Percentiles rank a stretch among this genome's conserved stretches.
Evolutionary conservation across 805 yeast genomes (phyloP).

Genomic region (Lachancea thermotolerans): DNA sequence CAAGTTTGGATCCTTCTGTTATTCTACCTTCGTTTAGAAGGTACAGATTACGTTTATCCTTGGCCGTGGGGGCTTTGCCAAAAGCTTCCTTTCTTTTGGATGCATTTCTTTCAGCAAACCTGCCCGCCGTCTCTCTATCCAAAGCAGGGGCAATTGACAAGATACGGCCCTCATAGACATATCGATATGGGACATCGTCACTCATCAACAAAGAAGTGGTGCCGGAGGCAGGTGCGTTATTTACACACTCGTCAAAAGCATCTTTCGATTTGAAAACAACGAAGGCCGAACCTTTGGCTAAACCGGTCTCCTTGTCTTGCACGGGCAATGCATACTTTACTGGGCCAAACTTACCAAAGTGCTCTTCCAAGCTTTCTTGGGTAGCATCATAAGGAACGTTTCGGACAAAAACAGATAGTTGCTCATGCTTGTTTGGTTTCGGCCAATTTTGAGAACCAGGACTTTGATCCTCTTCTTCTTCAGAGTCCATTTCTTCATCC

Average conservation of each 20-base stretch:
- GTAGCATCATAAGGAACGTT: constrained; percentile 95
- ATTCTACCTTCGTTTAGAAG: constrained; percentile 92
- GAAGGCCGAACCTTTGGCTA: constrained; percentile 92
- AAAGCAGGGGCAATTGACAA: constrained; percentile 79
- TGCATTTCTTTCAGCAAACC: constrained; percentile 66
- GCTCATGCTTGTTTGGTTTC: constrained; percentile 56
- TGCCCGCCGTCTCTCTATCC: constrained; percentile 74
- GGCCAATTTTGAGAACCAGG: constrained; percentile 33
- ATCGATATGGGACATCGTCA: constrained; percentile 84
- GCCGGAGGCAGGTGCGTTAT: constrained; percentile 70
- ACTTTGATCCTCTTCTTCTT: constrained; percentile 25
- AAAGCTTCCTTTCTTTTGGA: constrained; percentile 63
- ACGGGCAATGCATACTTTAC: constrained; percentile 93
- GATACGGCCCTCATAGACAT: constrained; percentile 89
- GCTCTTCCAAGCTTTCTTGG: constrained; percentile 65
- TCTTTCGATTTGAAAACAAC: constrained; percentile 69
- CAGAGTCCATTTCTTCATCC: constrained; percentile 26
- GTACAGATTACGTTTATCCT: constrained; percentile 79
- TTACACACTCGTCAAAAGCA: constrained; percentile 61
- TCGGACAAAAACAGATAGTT: constrained; percentile 74
- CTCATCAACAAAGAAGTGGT: constrained; percentile 66
- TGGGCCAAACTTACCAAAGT: constrained; percentile 75
- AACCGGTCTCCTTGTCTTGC: constrained; percentile 72
- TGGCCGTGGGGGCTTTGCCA: constrained; percentile 75
- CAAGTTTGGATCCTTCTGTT: constrained; percentile 70